A percentile compares a stretch with the other conserved stretches of the same genome.
phyloP scores from a whole-genome alignment of 768 basidiomycete genomes.

The Tricholoma saponaceum region DNA sequence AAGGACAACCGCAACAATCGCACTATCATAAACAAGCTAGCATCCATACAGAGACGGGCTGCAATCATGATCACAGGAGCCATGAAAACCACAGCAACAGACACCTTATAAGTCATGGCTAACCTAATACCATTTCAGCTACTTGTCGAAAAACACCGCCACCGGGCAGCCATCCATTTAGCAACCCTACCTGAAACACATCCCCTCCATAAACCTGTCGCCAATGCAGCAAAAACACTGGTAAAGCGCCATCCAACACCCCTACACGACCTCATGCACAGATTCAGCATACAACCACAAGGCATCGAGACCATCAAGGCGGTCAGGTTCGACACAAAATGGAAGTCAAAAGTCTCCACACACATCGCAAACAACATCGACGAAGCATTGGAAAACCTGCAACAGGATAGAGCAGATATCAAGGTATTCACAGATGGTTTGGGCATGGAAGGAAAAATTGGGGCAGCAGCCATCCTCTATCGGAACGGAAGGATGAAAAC shows the following conservation, averaged over 20 bases:
- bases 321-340: no score
- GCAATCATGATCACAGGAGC: slow-evolving; percentile 18
- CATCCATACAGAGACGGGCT: slow-evolving; percentile 14
- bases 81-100: slow-evolving; percentile 13
- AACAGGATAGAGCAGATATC: no score
- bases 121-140: background rate
- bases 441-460: slow-evolving; percentile 9
- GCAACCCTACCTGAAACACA: background rate
- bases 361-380: no score
- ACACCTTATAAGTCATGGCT: slow-evolving; percentile 17
- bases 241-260: no score
- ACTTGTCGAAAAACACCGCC: background rate
- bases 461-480: slow-evolving; percentile 17
- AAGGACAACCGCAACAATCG: no score
- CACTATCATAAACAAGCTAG: no score
- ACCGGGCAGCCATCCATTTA: background rate
- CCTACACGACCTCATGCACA: no score
- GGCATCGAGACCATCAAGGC: slow-evolving; percentile 8
- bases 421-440: background rate
- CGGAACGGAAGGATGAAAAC: background rate
- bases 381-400: no score
- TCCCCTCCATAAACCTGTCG: no score
- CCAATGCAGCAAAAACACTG: no score
- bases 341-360: no score
- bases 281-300: no score